Evolutionary conservation across 2,329 filamentous ascomycete species (phyloP).

Genomic region (Fusarium odoratissimum): DNA sequence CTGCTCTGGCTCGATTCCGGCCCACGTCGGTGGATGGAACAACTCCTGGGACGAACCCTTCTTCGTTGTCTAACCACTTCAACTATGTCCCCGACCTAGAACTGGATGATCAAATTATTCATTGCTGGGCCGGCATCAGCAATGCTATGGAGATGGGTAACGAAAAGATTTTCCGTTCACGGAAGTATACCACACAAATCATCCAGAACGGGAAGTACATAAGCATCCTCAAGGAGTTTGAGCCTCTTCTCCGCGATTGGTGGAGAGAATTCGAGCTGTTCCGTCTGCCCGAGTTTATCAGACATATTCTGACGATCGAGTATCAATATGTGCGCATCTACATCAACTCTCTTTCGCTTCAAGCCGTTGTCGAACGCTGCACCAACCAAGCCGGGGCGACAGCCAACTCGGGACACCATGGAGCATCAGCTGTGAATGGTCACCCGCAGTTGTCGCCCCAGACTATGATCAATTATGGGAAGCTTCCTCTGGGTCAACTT

Average conservation of each 20-base stretch:
- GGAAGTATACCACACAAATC: slow-evolving; percentile 87
- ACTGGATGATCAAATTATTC: slow-evolving; percentile 76
- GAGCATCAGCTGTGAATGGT: slow-evolving; percentile 47
- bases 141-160: slow-evolving; percentile 93
- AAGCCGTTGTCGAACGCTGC: slow-evolving; percentile 94
- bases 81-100: slow-evolving; percentile 75
- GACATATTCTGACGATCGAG: slow-evolving; percentile 89
- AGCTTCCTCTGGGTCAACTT: slow-evolving; percentile 71
- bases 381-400: slow-evolving; percentile 72
- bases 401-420: slow-evolving; percentile 51
- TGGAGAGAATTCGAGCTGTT: slow-evolving; percentile 84
- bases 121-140: slow-evolving; percentile 95
- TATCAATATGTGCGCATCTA: slow-evolving; percentile 96
- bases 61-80: slow-evolving; percentile 67
- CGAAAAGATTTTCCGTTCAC: slow-evolving; percentile 86
- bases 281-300: slow-evolving; percentile 72
- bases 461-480: slow-evolving; percentile 73
- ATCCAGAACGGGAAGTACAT: slow-evolving; percentile 89
- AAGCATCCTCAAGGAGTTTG: slow-evolving; percentile 81
- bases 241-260: slow-evolving; percentile 83
- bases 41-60: slow-evolving; percentile 70
- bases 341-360: slow-evolving; percentile 91
- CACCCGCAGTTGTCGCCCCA: slow-evolving; percentile 65
- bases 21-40: slow-evolving; percentile 65
- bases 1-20: slow-evolving; percentile 63